Conservation (phyloP, 345 rosid species). For the Linum tenue region DNA sequence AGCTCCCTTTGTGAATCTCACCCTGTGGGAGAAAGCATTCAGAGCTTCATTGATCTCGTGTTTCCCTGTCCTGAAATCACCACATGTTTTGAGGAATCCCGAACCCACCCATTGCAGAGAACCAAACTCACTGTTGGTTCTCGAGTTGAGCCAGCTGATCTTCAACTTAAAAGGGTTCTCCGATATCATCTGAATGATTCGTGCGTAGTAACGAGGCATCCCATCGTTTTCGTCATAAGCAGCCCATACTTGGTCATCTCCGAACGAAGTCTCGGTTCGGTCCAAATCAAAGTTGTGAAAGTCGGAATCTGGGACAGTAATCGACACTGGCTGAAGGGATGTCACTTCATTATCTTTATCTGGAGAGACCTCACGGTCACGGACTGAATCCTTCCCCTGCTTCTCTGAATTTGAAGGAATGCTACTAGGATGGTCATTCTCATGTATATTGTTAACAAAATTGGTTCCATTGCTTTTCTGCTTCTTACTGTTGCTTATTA, state of each 20-base stretch:
- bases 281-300: conserved; percentile 6
- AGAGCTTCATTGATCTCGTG: background rate
- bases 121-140: background rate
- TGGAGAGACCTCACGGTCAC: background rate
- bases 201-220: conserved; percentile 9
- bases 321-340: background rate
- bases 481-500: conserved; percentile 23
- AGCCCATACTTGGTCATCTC: conserved; percentile 7
- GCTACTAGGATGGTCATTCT: conserved; percentile 6
- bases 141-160: conserved; percentile 8
- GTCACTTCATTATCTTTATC: background rate
- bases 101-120: conserved; percentile 7
- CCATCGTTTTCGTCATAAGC: conserved; percentile 7
- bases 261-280: conserved; percentile 4
- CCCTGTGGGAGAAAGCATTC: conserved; percentile 4
- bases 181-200: background rate
- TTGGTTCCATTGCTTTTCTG: conserved; percentile 19
- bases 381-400: background rate
- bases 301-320: conserved; percentile 5
- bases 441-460: conserved; percentile 13
- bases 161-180: conserved; percentile 2
- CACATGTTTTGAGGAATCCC: conserved; percentile 5
- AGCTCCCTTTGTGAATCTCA: conserved; percentile 1
- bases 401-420: background rate
- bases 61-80: conserved; percentile 4